phyloP scores from a whole-genome alignment of 345 rosid genomes.

The Euphorbia peplus region DNA sequence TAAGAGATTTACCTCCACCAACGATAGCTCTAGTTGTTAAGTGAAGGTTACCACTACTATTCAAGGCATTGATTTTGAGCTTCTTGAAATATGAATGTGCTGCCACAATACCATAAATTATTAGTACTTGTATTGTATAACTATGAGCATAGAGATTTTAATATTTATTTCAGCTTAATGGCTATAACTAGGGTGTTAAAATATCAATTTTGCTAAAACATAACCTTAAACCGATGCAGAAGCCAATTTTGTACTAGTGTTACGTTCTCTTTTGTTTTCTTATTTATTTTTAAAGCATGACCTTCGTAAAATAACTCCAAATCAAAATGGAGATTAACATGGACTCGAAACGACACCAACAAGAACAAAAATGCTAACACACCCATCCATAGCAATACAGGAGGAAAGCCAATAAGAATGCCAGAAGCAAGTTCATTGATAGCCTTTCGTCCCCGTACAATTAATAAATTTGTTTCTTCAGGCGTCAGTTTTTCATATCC shows the following conservation, averaged over 20 bases:
- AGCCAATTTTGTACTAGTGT: too few relatives aligned
- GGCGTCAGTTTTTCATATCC: constrained; percentile 40
- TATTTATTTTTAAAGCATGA: too few relatives aligned
- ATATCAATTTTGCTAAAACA: too few relatives aligned
- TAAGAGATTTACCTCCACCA: constrained; percentile 31
- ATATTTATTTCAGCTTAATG: neutral
- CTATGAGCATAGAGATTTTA: neutral
- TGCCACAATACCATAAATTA: constrained; percentile 20
- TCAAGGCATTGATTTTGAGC: constrained; percentile 16
- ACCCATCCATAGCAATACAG: constrained; percentile 35
- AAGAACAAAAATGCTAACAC: neutral
- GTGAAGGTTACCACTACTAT: too few relatives aligned
- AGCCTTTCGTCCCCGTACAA: constrained; percentile 29
- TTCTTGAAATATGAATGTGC: constrained; percentile 55
- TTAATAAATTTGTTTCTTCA: constrained; percentile 36
- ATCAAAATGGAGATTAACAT: too few relatives aligned
- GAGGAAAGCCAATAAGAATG: constrained; percentile 16
- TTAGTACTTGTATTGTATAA: neutral
- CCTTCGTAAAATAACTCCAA: too few relatives aligned
- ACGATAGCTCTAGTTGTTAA: constrained; percentile 18
- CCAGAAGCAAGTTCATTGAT: constrained; percentile 21
- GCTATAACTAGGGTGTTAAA: neutral
- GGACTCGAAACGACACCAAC: too few relatives aligned
- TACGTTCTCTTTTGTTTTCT: too few relatives aligned
- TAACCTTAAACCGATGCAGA: too few relatives aligned